Evolutionary conservation across 23 red algal genomes (phyloP).

Genomic region (Chondrus crispus): DNA sequence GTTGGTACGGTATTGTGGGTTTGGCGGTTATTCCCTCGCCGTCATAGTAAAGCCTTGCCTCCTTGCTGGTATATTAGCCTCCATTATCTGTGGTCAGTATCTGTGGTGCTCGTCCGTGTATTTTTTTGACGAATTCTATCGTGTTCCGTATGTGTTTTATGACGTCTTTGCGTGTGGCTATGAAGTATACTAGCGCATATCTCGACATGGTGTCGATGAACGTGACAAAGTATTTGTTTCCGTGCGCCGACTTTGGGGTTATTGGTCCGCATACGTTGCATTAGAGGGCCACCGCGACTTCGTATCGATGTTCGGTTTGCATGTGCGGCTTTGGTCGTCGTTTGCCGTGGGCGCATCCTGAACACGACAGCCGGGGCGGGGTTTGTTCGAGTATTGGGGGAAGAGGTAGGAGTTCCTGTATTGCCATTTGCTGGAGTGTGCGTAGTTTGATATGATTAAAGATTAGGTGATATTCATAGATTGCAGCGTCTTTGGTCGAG

Average conservation of each 20-base stretch:
- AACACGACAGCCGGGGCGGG: background rate
- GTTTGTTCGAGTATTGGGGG: background rate
- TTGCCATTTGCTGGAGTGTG: background rate
- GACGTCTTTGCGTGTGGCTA: background rate
- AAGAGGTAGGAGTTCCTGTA: background rate
- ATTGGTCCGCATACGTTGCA: background rate
- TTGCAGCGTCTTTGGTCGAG: too few relatives aligned
- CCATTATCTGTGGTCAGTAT: too few relatives aligned
- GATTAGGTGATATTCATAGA: background rate
- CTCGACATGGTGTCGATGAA: background rate
- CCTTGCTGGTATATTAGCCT: background rate
- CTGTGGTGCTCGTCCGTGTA: background rate
- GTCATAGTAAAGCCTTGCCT: background rate
- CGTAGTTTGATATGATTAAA: background rate
- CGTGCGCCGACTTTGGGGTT: background rate
- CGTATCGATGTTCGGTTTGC: background rate
- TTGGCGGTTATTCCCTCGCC: background rate
- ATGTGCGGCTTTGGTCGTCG: background rate
- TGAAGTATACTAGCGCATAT: background rate
- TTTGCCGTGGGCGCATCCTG: background rate
- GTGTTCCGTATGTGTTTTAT: background rate
- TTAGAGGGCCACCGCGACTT: background rate
- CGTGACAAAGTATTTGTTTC: background rate
- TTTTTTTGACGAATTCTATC: background rate
- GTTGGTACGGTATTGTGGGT: background rate